Evolutionary conservation across 352 stramenopile genomes (phyloP).

Genomic region (Elongisporangium senticosum): DNA sequence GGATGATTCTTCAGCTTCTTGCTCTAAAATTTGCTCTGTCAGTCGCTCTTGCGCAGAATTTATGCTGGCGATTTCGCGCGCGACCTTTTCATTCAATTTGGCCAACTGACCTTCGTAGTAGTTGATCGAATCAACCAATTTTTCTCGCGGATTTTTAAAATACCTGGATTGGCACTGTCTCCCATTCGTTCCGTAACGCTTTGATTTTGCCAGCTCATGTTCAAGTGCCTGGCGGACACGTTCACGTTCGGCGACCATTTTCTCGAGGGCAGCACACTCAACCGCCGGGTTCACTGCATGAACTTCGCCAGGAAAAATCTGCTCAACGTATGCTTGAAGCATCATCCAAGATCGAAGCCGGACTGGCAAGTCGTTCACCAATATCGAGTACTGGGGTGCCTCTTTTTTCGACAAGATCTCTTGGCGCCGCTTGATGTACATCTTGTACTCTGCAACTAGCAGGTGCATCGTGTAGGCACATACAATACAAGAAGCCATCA

Average conservation of each 20-base stretch:
- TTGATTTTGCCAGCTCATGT: constrained; percentile 13
- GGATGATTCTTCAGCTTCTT: not conserved
- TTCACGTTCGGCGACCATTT: constrained; percentile 45
- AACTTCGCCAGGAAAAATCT: constrained; percentile 57
- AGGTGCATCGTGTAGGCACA: constrained; percentile 52
- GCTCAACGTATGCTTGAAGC: constrained; percentile 58
- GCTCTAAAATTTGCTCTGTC: constrained; percentile 28
- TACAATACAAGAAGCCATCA: constrained; percentile 33
- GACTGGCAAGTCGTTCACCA: constrained; percentile 58
- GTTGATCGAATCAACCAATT: constrained; percentile 29
- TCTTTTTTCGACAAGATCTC: constrained; percentile 53
- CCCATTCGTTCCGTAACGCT: constrained; percentile 15
- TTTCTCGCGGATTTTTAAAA: constrained; percentile 2
- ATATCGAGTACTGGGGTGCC: constrained; percentile 69
- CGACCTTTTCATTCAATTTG: constrained; percentile 53
- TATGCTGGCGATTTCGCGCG: constrained; percentile 56
- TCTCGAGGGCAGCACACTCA: constrained; percentile 55
- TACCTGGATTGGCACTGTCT: not conserved
- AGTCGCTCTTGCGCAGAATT: constrained; percentile 49
- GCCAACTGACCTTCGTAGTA: constrained; percentile 43
- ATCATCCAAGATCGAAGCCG: constrained; percentile 48
- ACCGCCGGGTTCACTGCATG: constrained; percentile 68
- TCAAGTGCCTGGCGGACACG: constrained; percentile 41
- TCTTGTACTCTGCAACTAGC: constrained; percentile 45
- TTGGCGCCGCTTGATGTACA: constrained; percentile 56